Evolutionary conservation across 495 filamentous ascomycete genomes (phyloP).

Genomic region (Penicillium flavigenum): DNA sequence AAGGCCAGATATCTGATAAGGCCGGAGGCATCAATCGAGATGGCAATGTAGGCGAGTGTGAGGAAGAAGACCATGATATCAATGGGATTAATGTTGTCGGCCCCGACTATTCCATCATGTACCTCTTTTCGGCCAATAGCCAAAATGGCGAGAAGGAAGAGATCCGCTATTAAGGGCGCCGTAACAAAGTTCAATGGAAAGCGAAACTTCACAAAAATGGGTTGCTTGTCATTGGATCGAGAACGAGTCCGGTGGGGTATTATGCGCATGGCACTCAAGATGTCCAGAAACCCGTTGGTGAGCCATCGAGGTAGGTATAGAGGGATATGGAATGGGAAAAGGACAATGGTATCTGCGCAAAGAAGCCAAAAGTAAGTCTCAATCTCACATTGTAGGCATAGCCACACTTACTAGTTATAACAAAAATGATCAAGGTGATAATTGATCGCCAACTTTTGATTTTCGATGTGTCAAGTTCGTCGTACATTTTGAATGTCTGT

Average conservation of each 20-base stretch:
- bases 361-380: conserved; percentile 10
- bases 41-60: conserved; percentile 70
- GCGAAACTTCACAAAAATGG: conserved; percentile 40
- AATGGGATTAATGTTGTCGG: conserved; percentile 58
- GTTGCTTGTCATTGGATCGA: conserved; percentile 6
- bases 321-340: conserved; percentile 63
- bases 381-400: neutral
- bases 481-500: conserved; percentile 32
- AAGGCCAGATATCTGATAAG: conserved; percentile 64
- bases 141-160: conserved; percentile 61
- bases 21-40: conserved; percentile 69
- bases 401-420: conserved; percentile 56
- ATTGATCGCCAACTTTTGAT: conserved; percentile 63
- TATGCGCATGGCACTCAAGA: conserved; percentile 47
- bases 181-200: conserved; percentile 68
- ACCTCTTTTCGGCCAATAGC: conserved; percentile 63
- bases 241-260: conserved; percentile 40
- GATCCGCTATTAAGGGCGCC: conserved; percentile 61
- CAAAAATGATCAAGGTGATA: conserved; percentile 61
- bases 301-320: conserved; percentile 52
- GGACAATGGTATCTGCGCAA: conserved; percentile 56
- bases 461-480: conserved; percentile 46
- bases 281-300: conserved; percentile 40
- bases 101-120: conserved; percentile 59
- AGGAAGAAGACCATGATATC: conserved; percentile 70